Evolutionary conservation across 768 basidiomycete genomes (phyloP), one percentile per base, ranked within the genome.

Genomic region (Psilocybe cubensis): DNA sequence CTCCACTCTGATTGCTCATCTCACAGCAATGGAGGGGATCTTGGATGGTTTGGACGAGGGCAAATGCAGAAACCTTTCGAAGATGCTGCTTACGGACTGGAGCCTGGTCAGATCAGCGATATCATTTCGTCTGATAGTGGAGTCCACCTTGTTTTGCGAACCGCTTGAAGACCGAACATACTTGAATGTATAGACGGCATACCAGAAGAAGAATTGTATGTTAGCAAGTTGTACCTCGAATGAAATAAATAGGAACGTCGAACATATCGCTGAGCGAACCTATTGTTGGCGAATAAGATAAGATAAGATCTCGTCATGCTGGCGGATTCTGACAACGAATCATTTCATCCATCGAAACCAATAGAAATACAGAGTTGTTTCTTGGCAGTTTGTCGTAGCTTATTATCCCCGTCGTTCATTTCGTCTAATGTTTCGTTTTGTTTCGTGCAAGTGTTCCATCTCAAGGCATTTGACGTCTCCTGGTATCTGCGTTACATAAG

Each of bases 61-160:
- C 89, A 92, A 77, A 99, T 99, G 97, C 97, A 99, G 75, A 94
- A 92, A 74, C 88, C 94, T 31, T 99, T 99, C 67, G 96, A 98
- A 74, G 94, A 96, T 27, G 91, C 92, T 28, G 78, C 92, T 10
- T 96, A 82, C 71, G 83, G 74, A 2, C 78, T 95, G 60, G 68
- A 85, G 46, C 82, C 89, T 20, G 91, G 87, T 7, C 73, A 91
- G 74, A 87, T 95, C 68, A 93, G 91, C 71, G 88, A 85, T 25
- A 76, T 94, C 44, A 84, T 98, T 68, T 85, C 83, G 65, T 91
- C 96, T 44, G 96, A 98, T 63, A 96, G 94, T 63, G 97, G 97
- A 18, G 94, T 98, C 20, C 97, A 99, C 72, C 67, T 98, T 63
- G 91, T 99, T 67, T 76, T 96, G 74, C 83, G 97, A 67, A 95